Conservation (phyloP, 1,139 yeast genomes). For the Suhomyces chickasaworum region DNA sequence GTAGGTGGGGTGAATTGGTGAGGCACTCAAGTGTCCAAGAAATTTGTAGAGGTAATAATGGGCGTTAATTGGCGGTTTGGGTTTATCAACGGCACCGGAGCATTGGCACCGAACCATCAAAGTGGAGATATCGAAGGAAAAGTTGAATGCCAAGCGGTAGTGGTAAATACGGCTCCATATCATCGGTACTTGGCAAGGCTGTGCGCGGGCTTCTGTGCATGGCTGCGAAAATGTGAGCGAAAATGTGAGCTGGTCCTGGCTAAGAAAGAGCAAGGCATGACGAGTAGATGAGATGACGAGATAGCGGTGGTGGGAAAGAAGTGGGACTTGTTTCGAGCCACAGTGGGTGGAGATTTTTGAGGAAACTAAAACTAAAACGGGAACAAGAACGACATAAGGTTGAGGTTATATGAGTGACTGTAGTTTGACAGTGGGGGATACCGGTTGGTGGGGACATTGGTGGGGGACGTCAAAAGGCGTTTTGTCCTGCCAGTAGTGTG, state of each 20-base stretch:
- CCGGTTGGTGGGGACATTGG: neutral
- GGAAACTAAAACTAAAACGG: too few relatives aligned
- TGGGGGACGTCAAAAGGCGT: neutral
- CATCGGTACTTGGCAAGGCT: neutral
- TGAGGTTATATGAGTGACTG: too few relatives aligned
- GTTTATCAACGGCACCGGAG: neutral
- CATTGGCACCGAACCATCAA: neutral
- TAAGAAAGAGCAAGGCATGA: neutral
- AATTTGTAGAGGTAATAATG: neutral
- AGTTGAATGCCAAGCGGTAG: neutral
- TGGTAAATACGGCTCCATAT: neutral
- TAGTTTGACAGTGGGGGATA: too few relatives aligned
- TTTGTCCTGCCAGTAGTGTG: too few relatives aligned
- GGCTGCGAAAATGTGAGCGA: conserved; percentile 1
- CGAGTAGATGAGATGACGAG: neutral
- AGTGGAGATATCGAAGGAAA: neutral
- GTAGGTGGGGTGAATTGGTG: neutral
- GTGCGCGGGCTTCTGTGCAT: neutral
- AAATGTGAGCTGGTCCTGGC: neutral
- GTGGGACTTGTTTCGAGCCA: too few relatives aligned
- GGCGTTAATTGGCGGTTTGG: neutral
- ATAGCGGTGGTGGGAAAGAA: neutral
- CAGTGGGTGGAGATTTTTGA: too few relatives aligned
- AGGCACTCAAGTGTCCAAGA: neutral
- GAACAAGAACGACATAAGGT: too few relatives aligned